These are phyloP conservation scores for Euryodendron excelsum DNA, from an alignment of 148 eudicot species.

Conservation along the genomic window DNA sequence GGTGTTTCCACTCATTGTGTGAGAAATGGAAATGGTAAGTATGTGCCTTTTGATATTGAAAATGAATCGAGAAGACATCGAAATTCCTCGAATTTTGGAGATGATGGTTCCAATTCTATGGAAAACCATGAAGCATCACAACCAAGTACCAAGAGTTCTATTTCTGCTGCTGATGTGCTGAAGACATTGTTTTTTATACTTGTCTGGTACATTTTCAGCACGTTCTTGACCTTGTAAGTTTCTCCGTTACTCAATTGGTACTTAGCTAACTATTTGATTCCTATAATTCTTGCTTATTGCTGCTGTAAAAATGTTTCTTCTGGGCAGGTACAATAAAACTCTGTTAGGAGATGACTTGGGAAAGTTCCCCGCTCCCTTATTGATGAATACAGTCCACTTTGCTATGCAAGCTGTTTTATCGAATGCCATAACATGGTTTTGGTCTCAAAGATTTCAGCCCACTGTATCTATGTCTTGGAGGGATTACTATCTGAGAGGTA, in stretches of 20 bases:
- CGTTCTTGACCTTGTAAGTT: slow-evolving; percentile 88
- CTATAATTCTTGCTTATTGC: not conserved
- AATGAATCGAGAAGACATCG: slow-evolving; percentile 22
- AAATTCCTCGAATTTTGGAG: not conserved
- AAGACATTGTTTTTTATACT: slow-evolving; percentile 76
- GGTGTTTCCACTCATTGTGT: slow-evolving; percentile 7
- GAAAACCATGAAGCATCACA: slow-evolving; percentile 6
- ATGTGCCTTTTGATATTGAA: slow-evolving; percentile 65
- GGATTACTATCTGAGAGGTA: slow-evolving; percentile 85
- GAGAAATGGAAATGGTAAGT: slow-evolving; percentile 29
- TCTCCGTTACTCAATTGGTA: not conserved
- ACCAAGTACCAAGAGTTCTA: slow-evolving; percentile 25
- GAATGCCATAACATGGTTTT: slow-evolving; percentile 72
- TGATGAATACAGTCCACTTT: slow-evolving; percentile 96
- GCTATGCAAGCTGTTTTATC: slow-evolving; percentile 89
- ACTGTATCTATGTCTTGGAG: slow-evolving; percentile 68
- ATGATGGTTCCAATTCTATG: slow-evolving; percentile 13
- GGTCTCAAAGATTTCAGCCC: slow-evolving; percentile 69
- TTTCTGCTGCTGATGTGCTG: slow-evolving; percentile 66
- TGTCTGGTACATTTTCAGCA: slow-evolving; percentile 93
- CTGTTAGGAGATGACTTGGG: slow-evolving; percentile 85
- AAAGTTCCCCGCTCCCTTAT: slow-evolving; percentile 85
- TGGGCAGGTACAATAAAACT: slow-evolving; percentile 75
- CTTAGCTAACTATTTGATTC: not conserved
- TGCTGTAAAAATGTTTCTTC: slow-evolving; percentile 7